Conservation (phyloP, 306 rosid genomes). For the Crotalaria pallida region DNA sequence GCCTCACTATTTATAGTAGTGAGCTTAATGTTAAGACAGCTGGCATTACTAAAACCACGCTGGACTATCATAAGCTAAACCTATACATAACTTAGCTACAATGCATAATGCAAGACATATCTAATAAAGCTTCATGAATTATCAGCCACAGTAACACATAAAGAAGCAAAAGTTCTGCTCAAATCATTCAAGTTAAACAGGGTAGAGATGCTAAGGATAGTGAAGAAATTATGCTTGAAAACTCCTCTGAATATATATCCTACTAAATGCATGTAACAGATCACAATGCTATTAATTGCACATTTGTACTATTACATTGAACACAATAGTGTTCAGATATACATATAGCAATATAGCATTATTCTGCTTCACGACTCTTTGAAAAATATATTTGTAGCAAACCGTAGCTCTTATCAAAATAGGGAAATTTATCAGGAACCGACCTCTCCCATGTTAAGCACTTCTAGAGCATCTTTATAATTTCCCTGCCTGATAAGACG, state of each 20-base stretch:
- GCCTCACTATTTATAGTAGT: too few species aligned
- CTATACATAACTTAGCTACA: too few species aligned
- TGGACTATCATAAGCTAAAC: too few species aligned
- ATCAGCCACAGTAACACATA: background rate
- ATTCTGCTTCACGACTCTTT: background rate
- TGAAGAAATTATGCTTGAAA: background rate
- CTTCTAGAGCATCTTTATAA: slow-evolving; percentile 79
- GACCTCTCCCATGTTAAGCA: slow-evolving; percentile 90
- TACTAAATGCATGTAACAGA: background rate
- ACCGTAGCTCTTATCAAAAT: background rate
- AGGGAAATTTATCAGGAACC: slow-evolving; percentile 14
- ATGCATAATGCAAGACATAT: too few species aligned
- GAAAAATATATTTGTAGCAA: background rate
- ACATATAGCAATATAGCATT: background rate
- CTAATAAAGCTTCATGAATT: background rate
- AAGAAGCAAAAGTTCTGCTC: background rate
- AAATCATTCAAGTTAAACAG: background rate
- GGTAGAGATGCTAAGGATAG: background rate
- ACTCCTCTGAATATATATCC: background rate
- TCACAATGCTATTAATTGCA: background rate
- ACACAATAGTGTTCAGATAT: background rate
- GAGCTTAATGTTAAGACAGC: too few species aligned
- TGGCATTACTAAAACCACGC: too few species aligned
- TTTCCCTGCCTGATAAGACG: slow-evolving; percentile 47
- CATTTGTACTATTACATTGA: background rate